These are phyloP conservation scores for Beauveria pseudobassiana DNA, from an alignment of 2,329 filamentous ascomycete genomes.

Conservation along the genomic window DNA sequence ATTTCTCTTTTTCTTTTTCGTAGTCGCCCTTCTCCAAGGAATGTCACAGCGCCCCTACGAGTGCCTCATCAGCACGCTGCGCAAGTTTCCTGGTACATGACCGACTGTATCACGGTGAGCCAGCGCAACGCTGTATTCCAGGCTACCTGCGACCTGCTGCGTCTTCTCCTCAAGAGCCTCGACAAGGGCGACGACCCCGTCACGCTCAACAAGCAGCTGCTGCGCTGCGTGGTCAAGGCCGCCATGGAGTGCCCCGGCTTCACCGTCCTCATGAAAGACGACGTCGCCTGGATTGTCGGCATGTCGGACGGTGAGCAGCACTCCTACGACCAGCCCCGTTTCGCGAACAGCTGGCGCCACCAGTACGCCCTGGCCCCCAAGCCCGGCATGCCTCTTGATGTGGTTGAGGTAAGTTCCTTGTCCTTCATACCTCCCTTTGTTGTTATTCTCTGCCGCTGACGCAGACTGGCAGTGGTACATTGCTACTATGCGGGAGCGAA, in stretches of 20 bases:
- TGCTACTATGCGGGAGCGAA: conserved; percentile 45
- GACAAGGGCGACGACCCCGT: conserved; percentile 29
- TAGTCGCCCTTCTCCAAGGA: conserved; percentile 53
- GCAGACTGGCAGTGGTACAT: conserved; percentile 45
- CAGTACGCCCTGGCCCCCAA: conserved; percentile 45
- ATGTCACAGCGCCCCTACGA: conserved; percentile 58
- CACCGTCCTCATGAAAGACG: conserved; percentile 53
- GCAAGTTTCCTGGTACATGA: conserved; percentile 55
- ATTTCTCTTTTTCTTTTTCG: background rate
- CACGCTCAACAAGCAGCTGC: conserved; percentile 45
- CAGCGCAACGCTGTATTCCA: conserved; percentile 48
- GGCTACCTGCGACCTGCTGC: conserved; percentile 41
- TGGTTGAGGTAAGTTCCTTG: conserved; percentile 43
- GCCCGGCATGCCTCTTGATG: conserved; percentile 39
- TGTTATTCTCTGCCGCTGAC: background rate
- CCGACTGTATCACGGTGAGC: conserved; percentile 47
- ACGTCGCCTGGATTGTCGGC: conserved; percentile 38
- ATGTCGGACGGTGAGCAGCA: conserved; percentile 28
- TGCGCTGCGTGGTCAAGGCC: conserved; percentile 43
- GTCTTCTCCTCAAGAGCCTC: conserved; percentile 36
- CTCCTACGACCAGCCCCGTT: conserved; percentile 40
- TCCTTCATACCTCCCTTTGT: background rate
- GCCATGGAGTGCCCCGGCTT: conserved; percentile 54
- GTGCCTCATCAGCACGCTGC: conserved; percentile 55
- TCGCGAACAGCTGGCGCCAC: conserved; percentile 42